Conservation (phyloP, 176 grass and related monocot genomes). For the Juncus effusus region DNA sequence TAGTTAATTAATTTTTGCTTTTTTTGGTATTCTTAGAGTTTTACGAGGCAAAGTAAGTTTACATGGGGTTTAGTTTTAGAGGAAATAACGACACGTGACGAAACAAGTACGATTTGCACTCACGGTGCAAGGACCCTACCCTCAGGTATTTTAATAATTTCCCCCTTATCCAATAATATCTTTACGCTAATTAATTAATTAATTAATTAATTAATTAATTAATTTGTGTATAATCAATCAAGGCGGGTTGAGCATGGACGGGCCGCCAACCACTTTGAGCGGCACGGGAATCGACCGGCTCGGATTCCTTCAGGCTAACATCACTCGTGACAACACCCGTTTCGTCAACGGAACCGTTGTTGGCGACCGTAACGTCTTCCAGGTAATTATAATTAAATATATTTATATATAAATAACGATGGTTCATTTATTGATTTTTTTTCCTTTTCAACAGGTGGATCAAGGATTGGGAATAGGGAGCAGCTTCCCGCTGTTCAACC, state of each 20-base stretch:
- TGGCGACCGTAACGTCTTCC: slow-evolving; percentile 86
- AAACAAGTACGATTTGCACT: slow-evolving; percentile 76
- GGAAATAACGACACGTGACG: slow-evolving; percentile 82
- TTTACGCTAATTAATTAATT: too few relatives aligned
- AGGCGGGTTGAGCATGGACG: slow-evolving; percentile 69
- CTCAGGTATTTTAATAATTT: slow-evolving; percentile 24
- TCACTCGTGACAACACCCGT: slow-evolving; percentile 80
- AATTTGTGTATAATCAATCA: too few relatives aligned
- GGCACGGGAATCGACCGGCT: slow-evolving; percentile 73
- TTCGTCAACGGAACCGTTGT: slow-evolving; percentile 78
- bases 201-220: too few relatives aligned
- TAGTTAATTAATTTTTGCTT: slow-evolving; percentile 7
- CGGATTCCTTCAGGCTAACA: slow-evolving; percentile 79
- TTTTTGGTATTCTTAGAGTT: slow-evolving; percentile 50
- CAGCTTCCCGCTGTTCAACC: slow-evolving; percentile 91
- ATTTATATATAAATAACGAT: neutral
- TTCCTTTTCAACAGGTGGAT: slow-evolving; percentile 63
- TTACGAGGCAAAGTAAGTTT: slow-evolving; percentile 90
- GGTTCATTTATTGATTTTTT: slow-evolving; percentile 16
- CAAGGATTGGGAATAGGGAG: slow-evolving; percentile 95
- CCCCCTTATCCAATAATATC: too few relatives aligned
- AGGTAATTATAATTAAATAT: slow-evolving; percentile 36
- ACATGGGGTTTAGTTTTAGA: slow-evolving; percentile 87
- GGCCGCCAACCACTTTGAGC: slow-evolving; percentile 90
- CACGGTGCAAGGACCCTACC: slow-evolving; percentile 82